Evolutionary conservation across 805 yeast genomes (phyloP).

Genomic region (Cyberlindnera euphorbiae): DNA sequence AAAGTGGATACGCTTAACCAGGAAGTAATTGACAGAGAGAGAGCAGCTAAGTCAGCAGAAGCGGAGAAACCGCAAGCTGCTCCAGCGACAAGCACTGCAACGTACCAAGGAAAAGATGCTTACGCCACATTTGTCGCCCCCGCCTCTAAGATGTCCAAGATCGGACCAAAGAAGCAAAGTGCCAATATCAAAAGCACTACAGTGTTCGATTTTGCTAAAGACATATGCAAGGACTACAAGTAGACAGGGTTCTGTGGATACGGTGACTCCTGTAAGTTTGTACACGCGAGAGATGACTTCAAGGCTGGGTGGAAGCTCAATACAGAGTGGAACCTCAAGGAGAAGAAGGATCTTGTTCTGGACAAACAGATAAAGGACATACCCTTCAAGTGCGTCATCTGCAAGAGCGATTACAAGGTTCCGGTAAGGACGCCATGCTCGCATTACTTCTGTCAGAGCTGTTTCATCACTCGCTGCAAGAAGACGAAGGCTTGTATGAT

Average conservation of each 20-base stretch:
- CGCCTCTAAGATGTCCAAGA: conserved; percentile 20
- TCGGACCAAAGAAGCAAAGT: conserved; percentile 37
- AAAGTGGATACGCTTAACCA: conserved; percentile 20
- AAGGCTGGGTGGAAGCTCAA: conserved; percentile 61
- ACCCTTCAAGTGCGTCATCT: conserved; percentile 60
- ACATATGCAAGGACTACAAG: conserved; percentile 86
- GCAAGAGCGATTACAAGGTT: conserved; percentile 46
- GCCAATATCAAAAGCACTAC: conserved; percentile 60
- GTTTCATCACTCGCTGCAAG: conserved; percentile 48
- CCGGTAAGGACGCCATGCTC: conserved; percentile 60
- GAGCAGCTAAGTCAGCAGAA: conserved; percentile 11
- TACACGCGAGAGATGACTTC: conserved; percentile 86
- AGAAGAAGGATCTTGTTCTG: conserved; percentile 22
- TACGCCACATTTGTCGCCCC: conserved; percentile 26
- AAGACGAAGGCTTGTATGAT: conserved; percentile 44
- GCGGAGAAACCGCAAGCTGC: neutral
- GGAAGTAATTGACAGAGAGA: conserved; percentile 18
- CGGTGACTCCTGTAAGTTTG: conserved; percentile 94
- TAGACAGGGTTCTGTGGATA: conserved; percentile 95
- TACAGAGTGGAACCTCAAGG: conserved; percentile 60
- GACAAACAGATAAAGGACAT: conserved; percentile 29
- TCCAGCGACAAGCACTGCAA: conserved; percentile 19
- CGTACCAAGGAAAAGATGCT: conserved; percentile 27
- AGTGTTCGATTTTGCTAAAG: conserved; percentile 82
- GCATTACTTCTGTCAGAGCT: conserved; percentile 60